Percentiles rank a stretch among this genome's conserved stretches.
Conservation (phyloP, 805 yeast species). For the Lipomyces lipofer region DNA sequence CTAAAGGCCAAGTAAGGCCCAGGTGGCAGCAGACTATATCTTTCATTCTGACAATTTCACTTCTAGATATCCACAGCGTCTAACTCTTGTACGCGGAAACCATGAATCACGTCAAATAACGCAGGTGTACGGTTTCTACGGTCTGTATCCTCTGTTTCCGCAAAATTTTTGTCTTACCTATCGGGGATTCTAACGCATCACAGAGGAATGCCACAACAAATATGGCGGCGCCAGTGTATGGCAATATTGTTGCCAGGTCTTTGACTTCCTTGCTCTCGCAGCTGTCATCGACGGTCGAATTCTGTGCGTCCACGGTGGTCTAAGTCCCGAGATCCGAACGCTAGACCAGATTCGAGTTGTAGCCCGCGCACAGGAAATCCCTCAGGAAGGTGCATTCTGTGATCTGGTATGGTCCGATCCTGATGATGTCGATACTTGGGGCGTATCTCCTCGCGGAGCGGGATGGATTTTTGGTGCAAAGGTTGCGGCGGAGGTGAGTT, state of each 20-base stretch:
- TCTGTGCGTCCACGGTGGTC: constrained; percentile 95
- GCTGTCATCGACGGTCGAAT: constrained; percentile 95
- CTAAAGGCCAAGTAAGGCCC: constrained; percentile 69
- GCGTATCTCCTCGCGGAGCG: constrained; percentile 96
- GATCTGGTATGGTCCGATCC: constrained; percentile 98
- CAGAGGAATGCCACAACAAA: constrained; percentile 85
- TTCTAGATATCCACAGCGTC: constrained; percentile 63
- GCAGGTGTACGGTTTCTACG: constrained; percentile 98
- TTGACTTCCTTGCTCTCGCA: constrained; percentile 89
- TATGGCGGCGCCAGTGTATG: constrained; percentile 92
- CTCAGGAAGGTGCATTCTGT: constrained; percentile 98
- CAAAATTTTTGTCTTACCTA: constrained; percentile 60
- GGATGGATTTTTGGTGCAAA: constrained; percentile 96
- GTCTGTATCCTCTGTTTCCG: constrained; percentile 93
- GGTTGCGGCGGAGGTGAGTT: constrained; percentile 71
- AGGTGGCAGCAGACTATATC: constrained; percentile 20
- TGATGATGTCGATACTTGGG: constrained; percentile 97
- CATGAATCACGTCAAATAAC: constrained; percentile 97
- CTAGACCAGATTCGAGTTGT: constrained; percentile 92
- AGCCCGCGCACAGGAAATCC: constrained; percentile 96
- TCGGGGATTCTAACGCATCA: constrained; percentile 47
- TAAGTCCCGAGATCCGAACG: constrained; percentile 96
- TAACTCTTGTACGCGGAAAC: constrained; percentile 94
- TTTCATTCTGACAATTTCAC: neutral
- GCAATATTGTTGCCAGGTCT: constrained; percentile 93